Evolutionary conservation across 148 eudicot species (phyloP).

Genomic region (Camellia lanceoleosa): DNA sequence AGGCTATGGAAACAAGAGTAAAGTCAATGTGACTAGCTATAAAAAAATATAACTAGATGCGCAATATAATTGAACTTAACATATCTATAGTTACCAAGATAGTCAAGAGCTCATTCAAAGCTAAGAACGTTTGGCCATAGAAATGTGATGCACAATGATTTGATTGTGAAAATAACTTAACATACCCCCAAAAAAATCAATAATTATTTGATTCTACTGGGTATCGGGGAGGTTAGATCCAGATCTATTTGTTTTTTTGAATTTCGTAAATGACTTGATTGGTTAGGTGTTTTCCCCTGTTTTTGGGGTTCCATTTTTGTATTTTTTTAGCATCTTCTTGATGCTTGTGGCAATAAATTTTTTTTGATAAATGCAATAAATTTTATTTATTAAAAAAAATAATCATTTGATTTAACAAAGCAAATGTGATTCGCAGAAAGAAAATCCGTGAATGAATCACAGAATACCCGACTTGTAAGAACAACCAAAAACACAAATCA

Average conservation of each 20-base stretch:
- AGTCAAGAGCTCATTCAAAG: constrained; percentile 4
- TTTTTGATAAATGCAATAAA: no score
- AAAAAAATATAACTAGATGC: neutral
- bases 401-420: neutral
- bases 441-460: neutral
- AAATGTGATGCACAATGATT: neutral
- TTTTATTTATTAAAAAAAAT: neutral
- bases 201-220: no score
- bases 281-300: no score
- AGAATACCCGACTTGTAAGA: neutral
- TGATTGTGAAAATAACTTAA: neutral
- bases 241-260: no score
- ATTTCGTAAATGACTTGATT: no score
- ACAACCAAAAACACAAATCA: neutral
- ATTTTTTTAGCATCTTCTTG: no score
- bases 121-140: neutral
- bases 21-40: neutral
- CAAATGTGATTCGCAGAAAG: neutral
- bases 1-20: neutral
- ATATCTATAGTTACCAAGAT: neutral
- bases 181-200: neutral
- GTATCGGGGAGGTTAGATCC: no score
- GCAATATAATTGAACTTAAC: neutral
- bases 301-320: no score
- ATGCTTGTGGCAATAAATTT: no score